Evolutionary conservation across 345 rosid genomes (phyloP).

Genomic region (Combretum micranthum): DNA sequence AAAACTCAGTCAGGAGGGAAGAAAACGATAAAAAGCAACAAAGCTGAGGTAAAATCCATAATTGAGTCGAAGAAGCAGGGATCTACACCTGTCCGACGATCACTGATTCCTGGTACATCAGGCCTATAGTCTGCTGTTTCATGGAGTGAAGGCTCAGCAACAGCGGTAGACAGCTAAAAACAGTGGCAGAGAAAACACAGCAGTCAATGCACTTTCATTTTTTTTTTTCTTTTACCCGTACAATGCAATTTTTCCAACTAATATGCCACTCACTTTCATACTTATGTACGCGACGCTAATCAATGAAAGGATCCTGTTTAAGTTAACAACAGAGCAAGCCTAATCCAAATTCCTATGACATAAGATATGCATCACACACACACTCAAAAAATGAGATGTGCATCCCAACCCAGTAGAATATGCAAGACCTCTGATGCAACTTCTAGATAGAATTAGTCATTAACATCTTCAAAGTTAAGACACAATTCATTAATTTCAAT

Average conservation of each 20-base stretch:
- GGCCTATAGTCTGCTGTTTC: conserved; percentile 31
- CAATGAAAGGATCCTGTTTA: too few species aligned
- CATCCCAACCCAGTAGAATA: too few species aligned
- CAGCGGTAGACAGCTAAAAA: conserved; percentile 23
- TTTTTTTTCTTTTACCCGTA: neutral
- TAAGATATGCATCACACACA: too few species aligned
- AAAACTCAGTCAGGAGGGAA: neutral
- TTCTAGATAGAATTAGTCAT: too few species aligned
- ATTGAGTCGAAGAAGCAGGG: neutral
- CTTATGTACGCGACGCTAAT: too few species aligned
- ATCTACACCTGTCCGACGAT: conserved; percentile 58
- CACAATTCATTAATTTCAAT: too few species aligned
- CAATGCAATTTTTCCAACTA: neutral
- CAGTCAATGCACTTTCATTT: neutral
- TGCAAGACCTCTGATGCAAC: too few species aligned
- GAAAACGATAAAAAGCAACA: conserved; percentile 1
- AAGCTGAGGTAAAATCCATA: neutral
- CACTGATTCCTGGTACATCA: conserved; percentile 47
- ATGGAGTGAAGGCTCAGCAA: conserved; percentile 26
- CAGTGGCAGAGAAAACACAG: conserved; percentile 4
- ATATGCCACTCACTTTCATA: neutral
- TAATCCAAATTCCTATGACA: too few species aligned
- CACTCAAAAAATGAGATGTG: too few species aligned
- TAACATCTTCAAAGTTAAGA: too few species aligned
- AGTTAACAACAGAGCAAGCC: too few species aligned